These are phyloP conservation scores for Candida boleticola DNA, from an alignment of 805 yeast genomes.

Conservation along the genomic window DNA sequence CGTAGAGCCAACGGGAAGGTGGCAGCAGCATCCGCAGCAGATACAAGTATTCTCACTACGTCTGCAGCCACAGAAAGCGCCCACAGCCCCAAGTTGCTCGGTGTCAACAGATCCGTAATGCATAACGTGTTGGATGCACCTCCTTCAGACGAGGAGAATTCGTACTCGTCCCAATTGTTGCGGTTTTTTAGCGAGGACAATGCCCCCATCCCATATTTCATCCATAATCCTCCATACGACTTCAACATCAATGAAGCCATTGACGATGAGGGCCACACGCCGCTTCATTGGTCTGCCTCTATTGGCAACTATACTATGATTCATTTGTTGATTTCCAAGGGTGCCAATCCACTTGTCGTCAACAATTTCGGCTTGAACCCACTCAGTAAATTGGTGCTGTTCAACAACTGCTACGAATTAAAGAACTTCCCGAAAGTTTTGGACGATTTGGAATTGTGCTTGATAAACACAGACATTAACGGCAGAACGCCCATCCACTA, in stretches of 20 bases:
- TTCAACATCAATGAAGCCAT: conserved; percentile 74
- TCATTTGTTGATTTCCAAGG: conserved; percentile 69
- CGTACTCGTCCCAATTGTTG: conserved; percentile 38
- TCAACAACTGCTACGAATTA: conserved; percentile 82
- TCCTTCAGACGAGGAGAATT: conserved; percentile 42
- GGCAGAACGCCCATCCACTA: conserved; percentile 85
- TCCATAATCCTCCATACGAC: conserved; percentile 60
- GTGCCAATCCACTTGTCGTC: conserved; percentile 61
- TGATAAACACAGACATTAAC: conserved; percentile 72
- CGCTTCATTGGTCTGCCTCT: conserved; percentile 97
- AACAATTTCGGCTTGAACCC: conserved; percentile 80
- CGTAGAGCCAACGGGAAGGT: not conserved
- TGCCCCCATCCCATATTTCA: conserved; percentile 57
- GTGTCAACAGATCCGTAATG: not conserved
- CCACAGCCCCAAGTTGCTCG: not conserved
- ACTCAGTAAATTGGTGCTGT: conserved; percentile 76
- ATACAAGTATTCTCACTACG: conserved; percentile 3
- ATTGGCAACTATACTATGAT: conserved; percentile 83
- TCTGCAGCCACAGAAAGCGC: not conserved
- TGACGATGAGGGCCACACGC: conserved; percentile 92
- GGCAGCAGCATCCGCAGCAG: not conserved
- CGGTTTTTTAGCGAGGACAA: conserved; percentile 44
- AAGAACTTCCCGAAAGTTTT: conserved; percentile 77
- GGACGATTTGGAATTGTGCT: conserved; percentile 70
- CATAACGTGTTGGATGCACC: not conserved